These are phyloP conservation scores for Furcasterigmium sp. DNA, from an alignment of 2,329 filamentous ascomycete genomes.

Conservation along the genomic window DNA sequence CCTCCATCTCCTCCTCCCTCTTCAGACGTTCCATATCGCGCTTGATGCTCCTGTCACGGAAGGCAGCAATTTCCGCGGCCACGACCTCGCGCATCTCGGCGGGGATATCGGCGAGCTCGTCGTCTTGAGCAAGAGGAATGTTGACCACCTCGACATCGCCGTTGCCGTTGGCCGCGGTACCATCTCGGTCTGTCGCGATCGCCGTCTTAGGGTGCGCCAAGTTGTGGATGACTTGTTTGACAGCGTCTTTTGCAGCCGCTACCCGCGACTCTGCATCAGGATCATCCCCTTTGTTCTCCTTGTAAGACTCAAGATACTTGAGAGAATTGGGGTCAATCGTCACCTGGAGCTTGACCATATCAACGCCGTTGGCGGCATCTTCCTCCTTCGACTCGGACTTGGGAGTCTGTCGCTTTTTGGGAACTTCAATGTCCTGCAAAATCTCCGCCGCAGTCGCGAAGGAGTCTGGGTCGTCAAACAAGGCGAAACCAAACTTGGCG, in stretches of 20 bases:
- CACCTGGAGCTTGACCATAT: slow-evolving; percentile 67
- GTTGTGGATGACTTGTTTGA: slow-evolving; percentile 64
- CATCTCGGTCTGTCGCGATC: slow-evolving; percentile 51
- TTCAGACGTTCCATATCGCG: slow-evolving; percentile 83
- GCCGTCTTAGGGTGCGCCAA: slow-evolving; percentile 63
- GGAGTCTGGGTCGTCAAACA: slow-evolving; percentile 89
- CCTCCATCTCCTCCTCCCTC: slow-evolving; percentile 88
- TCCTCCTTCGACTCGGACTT: slow-evolving; percentile 33
- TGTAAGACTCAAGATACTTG: slow-evolving; percentile 81
- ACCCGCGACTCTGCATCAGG: slow-evolving; percentile 61
- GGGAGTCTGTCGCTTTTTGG: slow-evolving; percentile 66
- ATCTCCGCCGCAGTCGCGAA: slow-evolving; percentile 81
- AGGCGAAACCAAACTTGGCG: slow-evolving; percentile 88
- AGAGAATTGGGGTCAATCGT: slow-evolving; percentile 77
- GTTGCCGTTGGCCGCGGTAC: slow-evolving; percentile 64
- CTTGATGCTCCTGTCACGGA: slow-evolving; percentile 84
- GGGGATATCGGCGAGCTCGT: slow-evolving; percentile 92
- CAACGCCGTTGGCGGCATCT: slow-evolving; percentile 47
- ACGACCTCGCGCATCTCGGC: slow-evolving; percentile 95
- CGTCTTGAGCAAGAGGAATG: slow-evolving; percentile 80
- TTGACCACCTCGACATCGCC: slow-evolving; percentile 80
- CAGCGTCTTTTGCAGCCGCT: slow-evolving; percentile 60
- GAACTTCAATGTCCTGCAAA: slow-evolving; percentile 75
- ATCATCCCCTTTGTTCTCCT: slow-evolving; percentile 60
- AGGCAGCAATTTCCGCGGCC: slow-evolving; percentile 87